phyloP scores from a whole-genome alignment of 305 asterid genomes.

The Fraxinus sp. region DNA sequence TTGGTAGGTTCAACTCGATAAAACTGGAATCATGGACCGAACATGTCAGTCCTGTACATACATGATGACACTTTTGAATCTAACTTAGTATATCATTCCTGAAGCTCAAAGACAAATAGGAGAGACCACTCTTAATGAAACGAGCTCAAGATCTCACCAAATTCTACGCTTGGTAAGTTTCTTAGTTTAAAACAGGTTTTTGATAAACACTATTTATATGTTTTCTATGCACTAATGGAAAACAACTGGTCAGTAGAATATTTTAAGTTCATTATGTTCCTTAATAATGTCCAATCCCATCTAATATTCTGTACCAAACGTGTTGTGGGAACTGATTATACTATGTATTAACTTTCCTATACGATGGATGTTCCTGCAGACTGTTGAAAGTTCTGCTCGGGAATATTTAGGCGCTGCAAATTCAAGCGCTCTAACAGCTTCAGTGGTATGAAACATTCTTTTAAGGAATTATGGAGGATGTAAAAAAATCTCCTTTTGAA shows the following conservation, averaged over 20 bases:
- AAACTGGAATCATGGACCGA: background rate
- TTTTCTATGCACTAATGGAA: background rate
- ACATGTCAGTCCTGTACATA: background rate
- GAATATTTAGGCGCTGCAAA: conserved; percentile 42
- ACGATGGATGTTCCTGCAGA: conserved; percentile 42
- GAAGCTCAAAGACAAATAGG: conserved; percentile 87
- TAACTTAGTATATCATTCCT: conserved; percentile 6
- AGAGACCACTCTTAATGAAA: conserved; percentile 81
- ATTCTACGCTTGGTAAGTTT: conserved; percentile 75
- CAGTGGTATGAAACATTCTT: conserved; percentile 65
- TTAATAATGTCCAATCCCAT: background rate
- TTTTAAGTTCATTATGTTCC: background rate
- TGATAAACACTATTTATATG: background rate
- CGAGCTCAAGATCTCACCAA: conserved; percentile 94
- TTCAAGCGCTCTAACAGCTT: conserved; percentile 70
- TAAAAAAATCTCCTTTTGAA: background rate
- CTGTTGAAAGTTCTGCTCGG: conserved; percentile 73
- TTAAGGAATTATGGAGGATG: background rate
- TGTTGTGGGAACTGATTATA: background rate
- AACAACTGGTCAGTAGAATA: background rate
- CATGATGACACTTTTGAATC: background rate
- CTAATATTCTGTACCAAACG: background rate
- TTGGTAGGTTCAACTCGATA: background rate
- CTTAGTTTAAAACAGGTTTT: conserved; percentile 7
- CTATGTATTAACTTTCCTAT: background rate